Evolutionary conservation across 2,329 filamentous ascomycete genomes (phyloP).

Genomic region (Ramichloridium luteum): DNA sequence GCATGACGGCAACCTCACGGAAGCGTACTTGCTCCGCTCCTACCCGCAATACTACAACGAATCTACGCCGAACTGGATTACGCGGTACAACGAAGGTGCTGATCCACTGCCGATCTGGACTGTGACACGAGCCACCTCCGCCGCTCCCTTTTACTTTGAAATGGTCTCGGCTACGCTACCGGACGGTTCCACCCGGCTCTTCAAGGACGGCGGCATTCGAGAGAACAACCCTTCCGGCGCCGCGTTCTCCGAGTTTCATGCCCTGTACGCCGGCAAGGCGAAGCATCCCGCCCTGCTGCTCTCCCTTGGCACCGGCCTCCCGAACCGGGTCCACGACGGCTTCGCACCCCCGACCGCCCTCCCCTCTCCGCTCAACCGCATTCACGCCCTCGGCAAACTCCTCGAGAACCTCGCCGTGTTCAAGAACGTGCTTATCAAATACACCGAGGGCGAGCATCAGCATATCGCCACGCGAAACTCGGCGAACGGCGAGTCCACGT

Average conservation of each 20-base stretch:
- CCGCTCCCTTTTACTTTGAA: conserved; percentile 42
- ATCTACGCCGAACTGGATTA: conserved; percentile 31
- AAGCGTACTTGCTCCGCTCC: conserved; percentile 37
- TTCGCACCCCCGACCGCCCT: conserved; percentile 31
- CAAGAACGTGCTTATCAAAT: conserved; percentile 40
- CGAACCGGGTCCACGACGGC: conserved; percentile 32
- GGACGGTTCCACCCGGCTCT: conserved; percentile 23
- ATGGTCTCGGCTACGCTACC: conserved; percentile 35
- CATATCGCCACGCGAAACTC: conserved; percentile 36
- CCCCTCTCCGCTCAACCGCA: conserved; percentile 33
- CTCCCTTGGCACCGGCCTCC: conserved; percentile 35
- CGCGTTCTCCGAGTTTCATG: conserved; percentile 36
- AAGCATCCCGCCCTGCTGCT: conserved; percentile 33
- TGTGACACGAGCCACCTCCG: conserved; percentile 40
- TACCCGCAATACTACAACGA: conserved; percentile 36
- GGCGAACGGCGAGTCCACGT: conserved; percentile 36
- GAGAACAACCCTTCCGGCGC: conserved; percentile 40
- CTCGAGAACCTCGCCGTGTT: conserved; percentile 39
- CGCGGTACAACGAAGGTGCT: conserved; percentile 35
- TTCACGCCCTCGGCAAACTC: conserved; percentile 31
- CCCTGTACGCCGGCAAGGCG: conserved; percentile 31
- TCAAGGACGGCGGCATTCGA: conserved; percentile 40
- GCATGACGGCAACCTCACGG: conserved; percentile 34
- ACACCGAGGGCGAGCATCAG: conserved; percentile 38
- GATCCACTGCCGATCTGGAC: conserved; percentile 39